These are phyloP conservation scores for Vicia villosa DNA, from an alignment of 306 rosid species.

Conservation along the genomic window DNA sequence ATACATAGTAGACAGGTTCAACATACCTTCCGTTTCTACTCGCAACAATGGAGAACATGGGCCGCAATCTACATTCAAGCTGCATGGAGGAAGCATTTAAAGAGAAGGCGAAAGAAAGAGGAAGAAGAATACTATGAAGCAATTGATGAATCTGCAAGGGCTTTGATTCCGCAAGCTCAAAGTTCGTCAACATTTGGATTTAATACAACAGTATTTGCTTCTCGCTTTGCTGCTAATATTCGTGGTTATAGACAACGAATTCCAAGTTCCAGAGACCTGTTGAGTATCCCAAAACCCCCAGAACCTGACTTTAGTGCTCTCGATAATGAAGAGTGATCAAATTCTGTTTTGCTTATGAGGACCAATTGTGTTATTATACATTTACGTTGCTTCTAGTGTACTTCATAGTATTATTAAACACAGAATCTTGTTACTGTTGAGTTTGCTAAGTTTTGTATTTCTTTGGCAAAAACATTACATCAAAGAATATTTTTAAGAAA, in stretches of 20 bases:
- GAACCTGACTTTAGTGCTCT: constrained; percentile 75
- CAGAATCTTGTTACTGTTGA: constrained; percentile 21
- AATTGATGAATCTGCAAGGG: constrained; percentile 31
- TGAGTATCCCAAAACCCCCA: constrained; percentile 62
- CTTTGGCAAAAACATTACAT: constrained; percentile 29
- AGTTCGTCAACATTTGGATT: constrained; percentile 44
- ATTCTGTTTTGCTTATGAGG: neutral
- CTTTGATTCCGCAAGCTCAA: constrained; percentile 27
- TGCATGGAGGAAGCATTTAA: constrained; percentile 67
- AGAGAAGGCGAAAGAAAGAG: constrained; percentile 58
- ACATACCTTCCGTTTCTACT: constrained; percentile 87
- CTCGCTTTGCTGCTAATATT: constrained; percentile 80
- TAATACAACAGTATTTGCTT: constrained; percentile 61
- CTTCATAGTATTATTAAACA: no score
- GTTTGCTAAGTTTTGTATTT: constrained; percentile 15
- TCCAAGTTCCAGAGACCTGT: constrained; percentile 34
- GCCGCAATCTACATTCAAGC: constrained; percentile 86
- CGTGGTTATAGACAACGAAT: constrained; percentile 57
- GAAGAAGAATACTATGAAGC: constrained; percentile 41
- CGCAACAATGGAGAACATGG: constrained; percentile 98
- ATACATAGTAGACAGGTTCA: constrained; percentile 88
- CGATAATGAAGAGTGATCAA: constrained; percentile 24
- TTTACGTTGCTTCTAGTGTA: neutral
- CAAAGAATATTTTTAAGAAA: neutral
- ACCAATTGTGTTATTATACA: constrained; percentile 9